Conservation (phyloP, 1,139 yeast species). For the Meyerozyma sp. region DNA sequence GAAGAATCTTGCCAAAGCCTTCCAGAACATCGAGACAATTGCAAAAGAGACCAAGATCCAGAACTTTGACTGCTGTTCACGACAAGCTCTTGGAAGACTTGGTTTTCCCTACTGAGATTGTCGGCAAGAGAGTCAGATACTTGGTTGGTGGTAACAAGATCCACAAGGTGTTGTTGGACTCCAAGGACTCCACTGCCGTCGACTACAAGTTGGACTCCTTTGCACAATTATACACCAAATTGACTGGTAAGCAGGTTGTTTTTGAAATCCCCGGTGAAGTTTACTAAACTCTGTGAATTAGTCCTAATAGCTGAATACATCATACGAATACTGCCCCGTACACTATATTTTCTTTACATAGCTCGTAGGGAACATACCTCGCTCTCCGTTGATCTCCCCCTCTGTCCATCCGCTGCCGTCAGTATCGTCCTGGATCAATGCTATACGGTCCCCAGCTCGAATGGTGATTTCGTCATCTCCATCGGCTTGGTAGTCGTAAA, state of each 20-base stretch:
- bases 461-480: slow-evolving; percentile 80
- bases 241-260: slow-evolving; percentile 99
- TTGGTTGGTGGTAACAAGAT: slow-evolving; percentile 98
- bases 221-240: slow-evolving; percentile 97
- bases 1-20: slow-evolving; percentile 98
- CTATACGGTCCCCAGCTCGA: slow-evolving; percentile 68
- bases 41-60: slow-evolving; percentile 99
- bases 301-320: slow-evolving; percentile 2
- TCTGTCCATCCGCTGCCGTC: slow-evolving; percentile 96
- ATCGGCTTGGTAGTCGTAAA: slow-evolving; percentile 75
- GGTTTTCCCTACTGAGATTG: slow-evolving; percentile 99
- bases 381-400: slow-evolving; percentile 71
- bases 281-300: slow-evolving; percentile 22
- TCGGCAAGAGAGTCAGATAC: slow-evolving; percentile 99
- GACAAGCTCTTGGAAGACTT: slow-evolving; percentile 98
- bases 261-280: slow-evolving; percentile 86
- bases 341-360: slow-evolving; percentile 45
- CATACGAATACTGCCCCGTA: neutral
- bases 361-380: slow-evolving; percentile 80
- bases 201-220: slow-evolving; percentile 99
- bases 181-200: slow-evolving; percentile 95
- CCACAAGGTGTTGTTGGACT: slow-evolving; percentile 96
- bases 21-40: slow-evolving; percentile 86
- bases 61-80: slow-evolving; percentile 98
- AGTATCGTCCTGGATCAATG: slow-evolving; percentile 59